phyloP scores from a whole-genome alignment of 2,329 filamentous ascomycete species.

The Penicillium freii region DNA sequence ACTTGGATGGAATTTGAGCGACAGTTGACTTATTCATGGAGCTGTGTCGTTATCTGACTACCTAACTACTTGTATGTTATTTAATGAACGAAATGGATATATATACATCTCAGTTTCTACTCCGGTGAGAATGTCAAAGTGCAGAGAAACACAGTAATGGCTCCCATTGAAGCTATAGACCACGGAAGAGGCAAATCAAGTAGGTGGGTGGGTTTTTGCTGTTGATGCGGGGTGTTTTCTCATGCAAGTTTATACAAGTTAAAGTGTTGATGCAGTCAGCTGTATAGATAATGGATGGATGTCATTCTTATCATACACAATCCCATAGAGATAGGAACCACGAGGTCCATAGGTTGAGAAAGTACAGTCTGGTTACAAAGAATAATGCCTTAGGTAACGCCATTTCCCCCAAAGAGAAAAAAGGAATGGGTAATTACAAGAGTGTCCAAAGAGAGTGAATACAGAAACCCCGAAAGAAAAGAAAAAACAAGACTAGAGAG shows the following conservation, averaged over 20 bases:
- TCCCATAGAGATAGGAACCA: neutral
- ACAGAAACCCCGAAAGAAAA: neutral
- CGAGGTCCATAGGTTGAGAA: neutral
- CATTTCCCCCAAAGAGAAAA: constrained; percentile 1
- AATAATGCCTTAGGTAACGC: neutral
- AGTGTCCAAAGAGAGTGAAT: neutral
- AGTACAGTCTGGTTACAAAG: neutral
- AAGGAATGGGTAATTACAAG: neutral
- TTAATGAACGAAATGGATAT: neutral
- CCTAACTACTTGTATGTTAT: neutral
- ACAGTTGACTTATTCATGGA: neutral
- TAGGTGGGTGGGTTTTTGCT: no score
- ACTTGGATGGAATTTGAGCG: neutral
- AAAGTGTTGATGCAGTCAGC: no score
- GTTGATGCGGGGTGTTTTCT: neutral
- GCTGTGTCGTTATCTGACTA: neutral
- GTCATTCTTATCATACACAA: neutral
- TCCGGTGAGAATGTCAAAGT: neutral
- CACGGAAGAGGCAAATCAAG: no score
- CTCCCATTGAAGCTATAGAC: neutral
- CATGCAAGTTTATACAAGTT: neutral
- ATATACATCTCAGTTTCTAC: neutral
- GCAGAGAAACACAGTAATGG: neutral
- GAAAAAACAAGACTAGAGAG: neutral
- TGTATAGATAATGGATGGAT: neutral